Base-by-base conservation (phyloP, 371 early-diverging fungal genomes). In the Batrachochytrium dendrobatidis region DNA sequence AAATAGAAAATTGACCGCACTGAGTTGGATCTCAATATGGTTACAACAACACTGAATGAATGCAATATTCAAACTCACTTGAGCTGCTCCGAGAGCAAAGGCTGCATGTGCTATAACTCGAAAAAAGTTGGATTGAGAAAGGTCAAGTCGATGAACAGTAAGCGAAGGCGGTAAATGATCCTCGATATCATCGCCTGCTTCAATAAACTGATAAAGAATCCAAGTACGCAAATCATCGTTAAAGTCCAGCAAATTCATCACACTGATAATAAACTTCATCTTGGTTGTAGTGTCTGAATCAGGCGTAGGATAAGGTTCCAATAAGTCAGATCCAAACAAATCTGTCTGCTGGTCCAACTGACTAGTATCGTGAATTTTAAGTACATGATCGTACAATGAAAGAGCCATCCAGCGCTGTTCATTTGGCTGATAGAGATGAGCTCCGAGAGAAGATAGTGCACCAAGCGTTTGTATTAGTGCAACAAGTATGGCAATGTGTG, bases 21-120 rank as follows among this genome's bases (percentile, higher is more conserved):
- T n/a, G n/a, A n/a, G n/a, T n/a, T n/a, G n/a, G n/a, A n/a, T n/a
- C n/a, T n/a, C n/a, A n/a, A n/a, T n/a, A n/a, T n/a, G n/a, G n/a
- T n/a, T n/a, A n/a, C n/a, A n/a, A n/a, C n/a, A n/a, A n/a, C n/a
- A n/a, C n/a, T n/a, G n/a, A n/a, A n/a, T n/a, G n/a, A n/a, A n/a
- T n/a, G n/a, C n/a, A n/a, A n/a, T n/a, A n/a, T n/a, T n/a, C n/a
- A 15, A 39, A 44, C 6, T 22, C 39, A 58, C 59, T 26, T 50
- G 53, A 34, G 52, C 17, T 15, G 53, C 17, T 29, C 60, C 60
- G 10, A 60, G 55, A 18, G 60, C 46, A 50, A 60, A 53, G 39
- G 55, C 53, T 26, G 32, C 26, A 24, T 49, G 50, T 15, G 32
- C 50, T 12, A 60, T 53, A 7, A 60, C 55, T 10, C 60, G 10